Evolutionary conservation across 495 filamentous ascomycete genomes (phyloP), one percentile per base, ranked within the genome.

Genomic region (Hypoxylon subgilvum): DNA sequence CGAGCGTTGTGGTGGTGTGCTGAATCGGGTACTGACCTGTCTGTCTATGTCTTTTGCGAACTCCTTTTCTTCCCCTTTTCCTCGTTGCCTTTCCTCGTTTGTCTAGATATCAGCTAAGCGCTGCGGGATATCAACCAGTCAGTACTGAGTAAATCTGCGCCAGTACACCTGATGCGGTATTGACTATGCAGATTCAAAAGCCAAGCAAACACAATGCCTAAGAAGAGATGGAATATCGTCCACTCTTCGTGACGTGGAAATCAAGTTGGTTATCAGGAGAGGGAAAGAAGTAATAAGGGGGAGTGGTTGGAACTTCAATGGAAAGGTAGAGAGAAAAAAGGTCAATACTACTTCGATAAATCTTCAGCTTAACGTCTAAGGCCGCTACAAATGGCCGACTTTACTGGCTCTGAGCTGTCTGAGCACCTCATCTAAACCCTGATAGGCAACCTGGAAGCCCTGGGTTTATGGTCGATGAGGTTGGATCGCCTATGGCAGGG

Each of bases 1-100:
- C 38, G 48, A 54, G 52, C 34, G 44, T 18, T 30, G 38, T 49
- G 28, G 30, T 50, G 64, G 57, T 61, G 61, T 52, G 66, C 21
- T 66, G 51, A 48, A 69, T 52, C 44, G 66, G 58, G 32, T 41
- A 55, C 52, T 60, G 57, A 68, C 64, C 68, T 61, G 68, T 65
- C 67, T 65, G n/a, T n/a, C n/a, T n/a, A n/a, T n/a, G n/a, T 65
- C 53, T 65, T 47, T 52, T 63, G 61, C 52, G 40, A 48, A 39
- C 64, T 56, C 48, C 57, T 56, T 52, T 48, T 67, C 54, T 46
- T 59, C 18, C 14, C 34, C 18, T 38, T 14, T 25, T 52, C 48
- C 30, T 18, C 22, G 25, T 46, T 17, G 13, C 25, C 27, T 22
- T 34, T 56, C 49, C 27, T 45, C 46, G 13, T 38, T 38, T 45